Conservation (phyloP, 1,139 yeast genomes). For the Candida sojae region DNA sequence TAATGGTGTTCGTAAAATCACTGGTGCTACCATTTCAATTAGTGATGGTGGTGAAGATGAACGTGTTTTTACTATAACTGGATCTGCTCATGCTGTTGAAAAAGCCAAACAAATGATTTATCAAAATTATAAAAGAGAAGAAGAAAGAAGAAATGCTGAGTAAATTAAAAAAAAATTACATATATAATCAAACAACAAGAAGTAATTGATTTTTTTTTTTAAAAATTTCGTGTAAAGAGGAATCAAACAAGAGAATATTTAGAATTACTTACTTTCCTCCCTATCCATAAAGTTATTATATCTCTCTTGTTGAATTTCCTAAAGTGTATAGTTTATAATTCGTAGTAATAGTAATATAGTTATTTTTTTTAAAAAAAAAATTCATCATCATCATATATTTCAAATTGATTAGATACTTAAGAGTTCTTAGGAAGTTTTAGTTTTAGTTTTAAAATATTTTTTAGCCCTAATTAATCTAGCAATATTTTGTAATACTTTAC, state of each 20-base stretch:
- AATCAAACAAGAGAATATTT: no score
- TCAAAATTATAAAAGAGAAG: slow-evolving; percentile 78
- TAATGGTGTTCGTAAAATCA: slow-evolving; percentile 78
- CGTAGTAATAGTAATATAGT: background rate
- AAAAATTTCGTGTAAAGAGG: no score
- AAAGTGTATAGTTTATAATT: background rate
- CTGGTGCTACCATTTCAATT: slow-evolving; percentile 81
- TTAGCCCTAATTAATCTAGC: slow-evolving; percentile 9
- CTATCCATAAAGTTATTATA: no score
- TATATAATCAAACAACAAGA: no score
- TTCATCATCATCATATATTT: no score
- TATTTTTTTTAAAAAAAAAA: no score
- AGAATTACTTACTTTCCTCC: no score
- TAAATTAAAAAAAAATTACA: no score
- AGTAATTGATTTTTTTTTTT: no score
- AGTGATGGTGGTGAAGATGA: slow-evolving; percentile 68
- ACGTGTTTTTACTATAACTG: slow-evolving; percentile 73
- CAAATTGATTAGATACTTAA: no score
- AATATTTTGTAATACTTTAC: slow-evolving; percentile 19
- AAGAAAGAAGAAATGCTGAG: slow-evolving; percentile 58
- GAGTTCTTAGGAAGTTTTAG: no score
- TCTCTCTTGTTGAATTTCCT: no score
- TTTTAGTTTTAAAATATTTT: background rate
- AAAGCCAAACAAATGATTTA: slow-evolving; percentile 68
- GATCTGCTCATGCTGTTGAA: slow-evolving; percentile 64